These are phyloP conservation scores for Alternaria arbusti DNA, from an alignment of 2,329 filamentous ascomycete genomes.

Conservation along the genomic window DNA sequence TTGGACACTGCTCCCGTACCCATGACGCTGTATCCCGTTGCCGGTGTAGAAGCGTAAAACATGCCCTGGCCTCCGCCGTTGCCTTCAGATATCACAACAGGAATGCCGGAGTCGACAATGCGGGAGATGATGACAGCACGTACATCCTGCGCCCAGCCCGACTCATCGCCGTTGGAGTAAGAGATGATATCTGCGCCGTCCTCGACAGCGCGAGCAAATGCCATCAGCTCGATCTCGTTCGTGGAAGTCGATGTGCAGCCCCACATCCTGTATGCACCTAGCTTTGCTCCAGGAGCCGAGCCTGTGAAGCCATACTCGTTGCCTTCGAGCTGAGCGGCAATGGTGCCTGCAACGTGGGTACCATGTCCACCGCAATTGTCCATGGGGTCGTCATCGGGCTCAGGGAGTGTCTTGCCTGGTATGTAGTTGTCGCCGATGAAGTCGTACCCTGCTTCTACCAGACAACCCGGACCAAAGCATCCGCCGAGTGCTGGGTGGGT, in stretches of 20 bases:
- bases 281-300: constrained; percentile 26
- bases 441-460: constrained; percentile 65
- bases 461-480: constrained; percentile 66
- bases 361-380: constrained; percentile 65
- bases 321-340: constrained; percentile 63
- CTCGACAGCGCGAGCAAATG: constrained; percentile 59
- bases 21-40: constrained; percentile 53
- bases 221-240: constrained; percentile 18
- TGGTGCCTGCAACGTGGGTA: constrained; percentile 62
- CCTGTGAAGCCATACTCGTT: constrained; percentile 21
- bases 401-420: constrained; percentile 45
- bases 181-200: constrained; percentile 52
- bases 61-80: constrained; percentile 59
- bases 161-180: constrained; percentile 18
- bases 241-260: constrained; percentile 12
- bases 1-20: constrained; percentile 56
- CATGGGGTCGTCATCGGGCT: constrained; percentile 58
- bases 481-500: constrained; percentile 68
- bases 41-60: constrained; percentile 54
- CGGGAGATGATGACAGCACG: constrained; percentile 51
- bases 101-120: constrained; percentile 56
- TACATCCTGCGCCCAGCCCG: constrained; percentile 46
- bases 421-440: constrained; percentile 61
- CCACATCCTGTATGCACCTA: constrained; percentile 23
- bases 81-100: constrained; percentile 60